These are phyloP conservation scores for Thraustochytrium sp. DNA, from an alignment of 352 stramenopile species.

Conservation along the genomic window DNA sequence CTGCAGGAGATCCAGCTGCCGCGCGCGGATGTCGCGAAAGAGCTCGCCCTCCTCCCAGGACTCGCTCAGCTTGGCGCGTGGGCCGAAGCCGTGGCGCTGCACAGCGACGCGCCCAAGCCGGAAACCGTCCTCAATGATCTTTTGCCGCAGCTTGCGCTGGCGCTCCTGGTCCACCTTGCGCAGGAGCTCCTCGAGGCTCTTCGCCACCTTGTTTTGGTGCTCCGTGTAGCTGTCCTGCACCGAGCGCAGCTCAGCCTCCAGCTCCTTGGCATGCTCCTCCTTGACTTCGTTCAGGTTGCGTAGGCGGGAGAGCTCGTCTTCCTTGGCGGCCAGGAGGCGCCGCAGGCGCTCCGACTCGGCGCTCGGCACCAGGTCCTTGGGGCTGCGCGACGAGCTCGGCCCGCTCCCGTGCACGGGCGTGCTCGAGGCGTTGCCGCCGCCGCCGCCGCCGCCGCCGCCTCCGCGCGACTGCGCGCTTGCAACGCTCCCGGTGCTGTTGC, in stretches of 20 bases:
- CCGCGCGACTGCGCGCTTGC: no score
- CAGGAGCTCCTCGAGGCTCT: slow-evolving; percentile 31
- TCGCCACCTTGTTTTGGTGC: slow-evolving; percentile 31
- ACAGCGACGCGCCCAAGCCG: slow-evolving; percentile 29
- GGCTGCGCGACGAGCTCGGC: not conserved
- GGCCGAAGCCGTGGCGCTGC: slow-evolving; percentile 34
- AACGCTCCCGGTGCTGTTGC: no score
- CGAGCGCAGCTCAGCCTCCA: not conserved
- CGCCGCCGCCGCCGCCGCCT: no score
- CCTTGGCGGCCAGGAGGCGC: not conserved
- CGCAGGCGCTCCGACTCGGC: not conserved
- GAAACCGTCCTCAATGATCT: slow-evolving; percentile 15
- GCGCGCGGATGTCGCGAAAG: slow-evolving; percentile 1
- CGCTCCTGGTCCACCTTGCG: slow-evolving; percentile 3
- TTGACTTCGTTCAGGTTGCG: not conserved
- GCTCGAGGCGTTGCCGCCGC: no score
- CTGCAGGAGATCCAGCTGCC: slow-evolving; percentile 38
- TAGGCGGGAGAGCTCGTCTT: not conserved
- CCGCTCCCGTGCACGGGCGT: no score
- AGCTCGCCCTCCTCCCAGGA: slow-evolving; percentile 43
- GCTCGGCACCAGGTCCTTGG: not conserved
- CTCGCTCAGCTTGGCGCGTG: slow-evolving; percentile 39
- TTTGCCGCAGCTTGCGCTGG: not conserved
- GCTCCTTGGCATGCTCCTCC: not conserved
- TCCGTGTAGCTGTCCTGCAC: not conserved